These are phyloP conservation scores for Shiraia sp. DNA, from an alignment of 2,329 filamentous ascomycete genomes.

Conservation along the genomic window DNA sequence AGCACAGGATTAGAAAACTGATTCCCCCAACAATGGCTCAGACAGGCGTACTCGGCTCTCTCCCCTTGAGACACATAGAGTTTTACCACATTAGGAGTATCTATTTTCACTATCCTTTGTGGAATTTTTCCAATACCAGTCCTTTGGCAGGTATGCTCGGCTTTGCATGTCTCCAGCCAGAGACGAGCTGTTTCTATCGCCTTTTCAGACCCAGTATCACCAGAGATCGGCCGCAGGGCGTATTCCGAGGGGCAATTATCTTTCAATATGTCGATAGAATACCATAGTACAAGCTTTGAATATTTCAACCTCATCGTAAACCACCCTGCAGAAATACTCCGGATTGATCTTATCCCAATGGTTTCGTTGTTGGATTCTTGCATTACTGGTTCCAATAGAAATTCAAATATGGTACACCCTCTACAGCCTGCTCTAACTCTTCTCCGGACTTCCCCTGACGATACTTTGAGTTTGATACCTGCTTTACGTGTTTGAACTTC, in stretches of 20 bases:
- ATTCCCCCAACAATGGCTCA: slow-evolving; percentile 9
- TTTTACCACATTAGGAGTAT: neutral
- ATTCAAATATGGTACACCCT: slow-evolving; percentile 1
- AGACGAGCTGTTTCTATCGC: neutral
- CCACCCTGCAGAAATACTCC: too few species aligned
- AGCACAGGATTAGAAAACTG: neutral
- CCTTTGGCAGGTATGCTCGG: neutral
- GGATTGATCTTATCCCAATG: too few species aligned
- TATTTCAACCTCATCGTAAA: too few species aligned
- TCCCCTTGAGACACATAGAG: neutral
- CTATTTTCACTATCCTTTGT: slow-evolving; percentile 1
- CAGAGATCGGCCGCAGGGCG: slow-evolving; percentile 1
- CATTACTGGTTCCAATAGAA: neutral
- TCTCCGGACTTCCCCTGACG: neutral
- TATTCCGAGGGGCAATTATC: neutral
- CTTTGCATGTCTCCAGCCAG: slow-evolving; percentile 1
- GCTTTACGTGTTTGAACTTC: neutral
- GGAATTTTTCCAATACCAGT: neutral
- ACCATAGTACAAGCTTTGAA: too few species aligned
- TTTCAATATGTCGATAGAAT: too few species aligned
- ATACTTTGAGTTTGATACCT: neutral
- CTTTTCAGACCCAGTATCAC: slow-evolving; percentile 3
- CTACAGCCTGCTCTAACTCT: neutral
- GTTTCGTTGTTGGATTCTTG: neutral
- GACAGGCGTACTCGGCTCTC: slow-evolving; percentile 4